phyloP scores from a whole-genome alignment of 768 basidiomycete genomes.

The Serendipita sp. region DNA sequence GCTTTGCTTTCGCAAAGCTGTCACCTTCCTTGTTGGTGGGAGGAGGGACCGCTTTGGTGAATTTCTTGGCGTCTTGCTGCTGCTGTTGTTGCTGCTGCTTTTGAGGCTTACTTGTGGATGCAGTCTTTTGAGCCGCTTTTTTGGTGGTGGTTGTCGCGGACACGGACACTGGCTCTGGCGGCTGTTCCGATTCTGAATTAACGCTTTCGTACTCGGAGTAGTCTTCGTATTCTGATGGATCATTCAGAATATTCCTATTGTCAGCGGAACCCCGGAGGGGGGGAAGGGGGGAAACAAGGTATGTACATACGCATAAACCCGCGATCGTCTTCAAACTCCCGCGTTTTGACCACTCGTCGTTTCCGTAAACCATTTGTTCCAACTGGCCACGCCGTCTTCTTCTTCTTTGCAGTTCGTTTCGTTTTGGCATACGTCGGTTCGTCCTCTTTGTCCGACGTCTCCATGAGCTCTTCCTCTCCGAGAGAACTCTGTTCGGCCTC shows the following conservation, averaged over 20 bases:
- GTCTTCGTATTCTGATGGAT: background rate
- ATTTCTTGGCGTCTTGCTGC: background rate
- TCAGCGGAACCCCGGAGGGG: background rate
- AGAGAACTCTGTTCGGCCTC: slow-evolving; percentile 16
- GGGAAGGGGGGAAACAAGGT: background rate
- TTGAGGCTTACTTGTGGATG: background rate
- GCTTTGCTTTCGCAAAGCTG: background rate
- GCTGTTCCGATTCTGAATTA: slow-evolving; percentile 1
- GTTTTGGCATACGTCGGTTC: slow-evolving; percentile 23
- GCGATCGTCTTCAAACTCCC: slow-evolving; percentile 38
- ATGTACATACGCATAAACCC: slow-evolving; percentile 51
- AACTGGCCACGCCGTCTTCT: slow-evolving; percentile 36
- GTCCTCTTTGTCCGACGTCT: slow-evolving; percentile 12
- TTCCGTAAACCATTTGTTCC: slow-evolving; percentile 68
- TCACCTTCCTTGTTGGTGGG: too few relatives aligned
- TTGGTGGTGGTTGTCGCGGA: background rate
- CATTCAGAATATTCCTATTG: background rate
- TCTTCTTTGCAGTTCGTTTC: slow-evolving; percentile 24
- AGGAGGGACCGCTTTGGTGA: too few relatives aligned
- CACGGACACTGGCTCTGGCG: background rate
- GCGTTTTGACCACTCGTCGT: slow-evolving; percentile 42
- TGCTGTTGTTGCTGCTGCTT: background rate
- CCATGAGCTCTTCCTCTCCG: slow-evolving; percentile 14
- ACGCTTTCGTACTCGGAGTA: slow-evolving; percentile 5
- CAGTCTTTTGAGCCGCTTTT: background rate